Evolutionary conservation across 2,329 filamentous ascomycete species (phyloP).

Genomic region (Botrytis hyacinthi): DNA sequence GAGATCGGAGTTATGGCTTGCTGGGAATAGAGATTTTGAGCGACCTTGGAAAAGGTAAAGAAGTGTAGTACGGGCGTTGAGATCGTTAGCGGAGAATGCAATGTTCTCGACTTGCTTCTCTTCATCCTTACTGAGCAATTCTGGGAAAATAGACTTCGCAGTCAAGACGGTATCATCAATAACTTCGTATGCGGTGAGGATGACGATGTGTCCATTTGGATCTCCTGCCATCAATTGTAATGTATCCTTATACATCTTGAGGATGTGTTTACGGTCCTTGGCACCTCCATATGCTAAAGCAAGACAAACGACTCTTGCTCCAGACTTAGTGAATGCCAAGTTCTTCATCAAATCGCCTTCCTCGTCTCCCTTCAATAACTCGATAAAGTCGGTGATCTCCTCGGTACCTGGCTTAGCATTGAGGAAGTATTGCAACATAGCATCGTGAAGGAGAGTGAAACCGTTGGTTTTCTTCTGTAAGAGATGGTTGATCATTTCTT

Average conservation of each 20-base stretch:
- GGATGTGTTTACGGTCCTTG: slow-evolving; percentile 87
- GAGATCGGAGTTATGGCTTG: slow-evolving; percentile 62
- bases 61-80: slow-evolving; percentile 64
- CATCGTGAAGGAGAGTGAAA: slow-evolving; percentile 97
- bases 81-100: slow-evolving; percentile 61
- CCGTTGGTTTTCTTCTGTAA: slow-evolving; percentile 96
- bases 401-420: slow-evolving; percentile 73
- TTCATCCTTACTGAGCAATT: slow-evolving; percentile 73
- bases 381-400: slow-evolving; percentile 83
- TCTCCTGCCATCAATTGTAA: slow-evolving; percentile 84
- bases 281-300: slow-evolving; percentile 80
- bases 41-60: slow-evolving; percentile 77
- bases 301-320: slow-evolving; percentile 76
- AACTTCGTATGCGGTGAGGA: slow-evolving; percentile 84
- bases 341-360: slow-evolving; percentile 90
- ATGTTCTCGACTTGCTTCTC: slow-evolving; percentile 63
- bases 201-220: slow-evolving; percentile 71
- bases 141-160: slow-evolving; percentile 80
- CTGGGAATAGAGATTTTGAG: slow-evolving; percentile 60
- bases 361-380: slow-evolving; percentile 88
- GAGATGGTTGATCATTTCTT: slow-evolving; percentile 84
- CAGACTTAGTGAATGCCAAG: slow-evolving; percentile 90
- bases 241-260: slow-evolving; percentile 88
- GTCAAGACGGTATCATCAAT: slow-evolving; percentile 92
- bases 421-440: slow-evolving; percentile 94